Base-by-base conservation (phyloP, 306 rosid genomes). In the Abrus precatorius region DNA sequence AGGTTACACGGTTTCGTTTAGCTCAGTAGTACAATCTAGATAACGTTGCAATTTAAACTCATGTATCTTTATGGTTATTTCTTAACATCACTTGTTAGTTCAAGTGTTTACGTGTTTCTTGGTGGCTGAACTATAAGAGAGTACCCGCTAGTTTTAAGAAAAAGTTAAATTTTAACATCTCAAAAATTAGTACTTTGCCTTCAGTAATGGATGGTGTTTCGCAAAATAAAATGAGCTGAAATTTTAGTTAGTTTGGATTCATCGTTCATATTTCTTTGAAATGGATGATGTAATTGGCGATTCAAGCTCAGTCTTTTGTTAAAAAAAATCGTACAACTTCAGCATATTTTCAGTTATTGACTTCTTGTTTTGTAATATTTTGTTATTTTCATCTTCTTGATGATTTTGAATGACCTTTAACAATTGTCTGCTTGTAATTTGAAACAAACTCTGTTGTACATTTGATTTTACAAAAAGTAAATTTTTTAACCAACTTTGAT, bases 1-100 rank as follows among this genome's bases (percentile, higher is more conserved):
- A 76, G 9, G 3, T 27, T 28, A 41, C 63, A 27, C 53, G 2
- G 8, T 59, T 76, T 64, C 62, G 7, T 56, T 73, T 55, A 3
- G 50, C 29, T 47, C 47, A 28, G 73, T 57, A 28, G 73, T 56
- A 80, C 76, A 10, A 45, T 80, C 66, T 66, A 38, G 40, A 80
- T 61, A 36, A 43, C 63, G 45, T 7, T 59, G 54, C 53, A 32
- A 5, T 41, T 68, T 32, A 0, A 20, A 20, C 0, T 62, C 1
- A n/a, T 38, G 4, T 62, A 12, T 6, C 13, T 13, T 38, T 7
- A 6, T 11, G 49, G 0, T 7, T 2, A 8, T 38, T 36, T 63
- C 69, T 63, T 34, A 62, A 34, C 59, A 14, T 14, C 9, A n/a
- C 27, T 53, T 27, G 62, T 20, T 54, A 54, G 20, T 56, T 56